phyloP scores from a whole-genome alignment of 2,329 filamentous ascomycete genomes.

The Cladophialophora chaetospira region DNA sequence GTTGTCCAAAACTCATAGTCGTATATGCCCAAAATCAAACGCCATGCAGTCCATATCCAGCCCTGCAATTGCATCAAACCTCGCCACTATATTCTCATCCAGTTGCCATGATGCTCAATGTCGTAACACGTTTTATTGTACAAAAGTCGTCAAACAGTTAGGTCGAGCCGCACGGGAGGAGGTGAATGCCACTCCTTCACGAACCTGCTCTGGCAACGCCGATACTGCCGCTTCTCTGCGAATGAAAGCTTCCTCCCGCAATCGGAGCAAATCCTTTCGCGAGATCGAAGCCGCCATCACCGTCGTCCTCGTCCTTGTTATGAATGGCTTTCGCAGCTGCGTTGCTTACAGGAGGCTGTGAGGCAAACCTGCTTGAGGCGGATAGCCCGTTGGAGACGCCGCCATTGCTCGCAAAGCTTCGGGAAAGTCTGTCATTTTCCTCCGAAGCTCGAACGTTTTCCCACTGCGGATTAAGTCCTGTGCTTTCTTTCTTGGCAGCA shows the following conservation, averaged over 20 bases:
- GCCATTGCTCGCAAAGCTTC: constrained; percentile 4
- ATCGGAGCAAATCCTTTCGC: constrained; percentile 53
- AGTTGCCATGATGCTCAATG: not conserved
- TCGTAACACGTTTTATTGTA: constrained; percentile 3
- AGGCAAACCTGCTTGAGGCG: constrained; percentile 6
- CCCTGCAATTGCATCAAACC: not conserved
- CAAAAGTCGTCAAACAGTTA: not conserved
- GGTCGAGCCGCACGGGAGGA: not conserved
- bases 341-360: constrained; percentile 8
- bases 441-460: constrained; percentile 11
- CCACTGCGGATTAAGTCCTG: not conserved
- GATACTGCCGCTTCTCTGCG: constrained; percentile 28
- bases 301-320: constrained; percentile 39
- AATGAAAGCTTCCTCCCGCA: constrained; percentile 34
- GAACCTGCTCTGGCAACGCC: constrained; percentile 24
- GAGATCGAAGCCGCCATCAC: constrained; percentile 51
- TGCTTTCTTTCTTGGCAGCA: constrained; percentile 38
- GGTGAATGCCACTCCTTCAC: too few relatives aligned
- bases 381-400: not conserved
- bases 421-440: constrained; percentile 9
- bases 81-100: not conserved
- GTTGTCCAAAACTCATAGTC: not conserved
- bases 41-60: not conserved
- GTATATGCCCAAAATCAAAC: not conserved
- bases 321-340: constrained; percentile 20